Evolutionary conservation across 495 filamentous ascomycete genomes (phyloP).

Genomic region (Aspergillus sparsus): DNA sequence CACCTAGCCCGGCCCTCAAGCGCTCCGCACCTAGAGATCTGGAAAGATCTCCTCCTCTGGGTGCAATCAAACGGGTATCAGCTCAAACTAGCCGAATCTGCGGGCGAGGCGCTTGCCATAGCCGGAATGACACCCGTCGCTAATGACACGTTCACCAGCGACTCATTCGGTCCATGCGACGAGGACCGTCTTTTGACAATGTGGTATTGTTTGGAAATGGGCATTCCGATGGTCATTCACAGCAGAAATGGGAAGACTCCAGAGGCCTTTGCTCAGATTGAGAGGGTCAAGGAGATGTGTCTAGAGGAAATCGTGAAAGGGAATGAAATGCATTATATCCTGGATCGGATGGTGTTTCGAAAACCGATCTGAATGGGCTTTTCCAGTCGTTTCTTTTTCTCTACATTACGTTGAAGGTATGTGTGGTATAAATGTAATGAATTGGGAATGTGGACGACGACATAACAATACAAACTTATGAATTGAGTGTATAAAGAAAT

Average conservation of each 20-base stretch:
- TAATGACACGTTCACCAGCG: slow-evolving; percentile 3
- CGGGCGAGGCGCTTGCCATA: neutral
- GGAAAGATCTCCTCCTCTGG: neutral
- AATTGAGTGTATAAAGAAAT: too few species aligned
- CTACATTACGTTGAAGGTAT: neutral
- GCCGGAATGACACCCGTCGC: slow-evolving; percentile 4
- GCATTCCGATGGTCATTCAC: slow-evolving; percentile 6
- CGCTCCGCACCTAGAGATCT: neutral
- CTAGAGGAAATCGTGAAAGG: slow-evolving; percentile 11
- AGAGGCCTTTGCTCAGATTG: slow-evolving; percentile 3
- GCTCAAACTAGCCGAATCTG: neutral
- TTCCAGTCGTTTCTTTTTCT: neutral
- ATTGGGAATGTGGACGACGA: neutral
- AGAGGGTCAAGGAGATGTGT: neutral
- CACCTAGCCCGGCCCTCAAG: neutral
- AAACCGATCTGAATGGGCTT: neutral
- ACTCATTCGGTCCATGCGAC: neutral
- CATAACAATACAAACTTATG: too few species aligned
- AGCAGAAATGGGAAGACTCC: slow-evolving; percentile 3
- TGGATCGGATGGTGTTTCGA: slow-evolving; percentile 11
- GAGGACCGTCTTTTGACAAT: slow-evolving; percentile 10
- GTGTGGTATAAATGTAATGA: neutral
- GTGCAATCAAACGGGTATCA: slow-evolving; percentile 2
- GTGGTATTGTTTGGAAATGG: slow-evolving; percentile 12
- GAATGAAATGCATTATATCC: slow-evolving; percentile 4